Base-by-base conservation (phyloP, 2,329 filamentous ascomycete genomes). In the Colletotrichum sp. region DNA sequence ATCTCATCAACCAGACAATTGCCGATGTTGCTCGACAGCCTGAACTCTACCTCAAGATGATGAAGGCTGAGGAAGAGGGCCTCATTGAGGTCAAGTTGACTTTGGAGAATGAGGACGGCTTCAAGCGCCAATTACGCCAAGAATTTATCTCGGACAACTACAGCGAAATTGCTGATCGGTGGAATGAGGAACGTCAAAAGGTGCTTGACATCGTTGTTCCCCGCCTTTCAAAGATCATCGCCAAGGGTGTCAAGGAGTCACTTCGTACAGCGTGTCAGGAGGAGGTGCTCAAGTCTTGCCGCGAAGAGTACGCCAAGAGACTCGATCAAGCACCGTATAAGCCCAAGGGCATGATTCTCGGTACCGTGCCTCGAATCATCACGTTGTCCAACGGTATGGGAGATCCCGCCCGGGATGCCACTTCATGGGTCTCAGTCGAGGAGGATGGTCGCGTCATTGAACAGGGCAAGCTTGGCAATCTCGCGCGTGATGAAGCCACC, bases 261-360 rank as follows among this genome's bases (percentile, higher is more conserved):
- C 91, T 99, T 78, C 95, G 96, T 79, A 96, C 96, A 10, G 96
- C 96, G 79, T 99, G 97, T 82, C 96, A 99, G 84, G 96, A 98
- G 80, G 93, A 96, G 81, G 92, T 99, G 66, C 93, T 96, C n/a
- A 95, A 94, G 81, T 91, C 93, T 71, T 98, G 96, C 81, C 94
- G 97, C 68, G 95, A 98, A 79, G 95, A 96, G 77, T 99, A 97
- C 84, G 94, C 93, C 59, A 93, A 94, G 84, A 95, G 96, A 83
- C 92, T 99, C 28, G 97, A 99, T 81, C 97, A 99, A 85, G 96
- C 97, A 10, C 97, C 97, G 0, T 98, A 96, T 86, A 98, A 98
- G 84, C 96, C 97, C 7, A 96, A 96, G 85, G 96, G 96, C 12
- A 95, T 98, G 91, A 91, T 96, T 24, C 89, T 98, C 52, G 97